phyloP scores from a whole-genome alignment of 1,139 yeast species.

The Keqinozyma sinolaborantium region DNA sequence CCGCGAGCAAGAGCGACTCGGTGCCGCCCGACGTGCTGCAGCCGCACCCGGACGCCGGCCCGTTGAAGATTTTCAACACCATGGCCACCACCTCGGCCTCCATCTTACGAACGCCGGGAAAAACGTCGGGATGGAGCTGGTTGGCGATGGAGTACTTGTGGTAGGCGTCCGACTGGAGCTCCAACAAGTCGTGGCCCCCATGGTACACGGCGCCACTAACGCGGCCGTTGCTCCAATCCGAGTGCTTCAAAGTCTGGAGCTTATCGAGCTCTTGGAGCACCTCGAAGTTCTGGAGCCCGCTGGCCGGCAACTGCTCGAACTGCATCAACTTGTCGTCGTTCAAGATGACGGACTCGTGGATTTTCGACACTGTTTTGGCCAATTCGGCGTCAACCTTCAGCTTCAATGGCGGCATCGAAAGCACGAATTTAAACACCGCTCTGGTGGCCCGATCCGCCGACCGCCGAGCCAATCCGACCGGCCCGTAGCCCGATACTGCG shows the following conservation, averaged over 20 bases:
- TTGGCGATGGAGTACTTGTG: constrained; percentile 80
- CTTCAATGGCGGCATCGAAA: constrained; percentile 53
- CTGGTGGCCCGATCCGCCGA: constrained; percentile 6
- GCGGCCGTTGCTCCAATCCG: constrained; percentile 80
- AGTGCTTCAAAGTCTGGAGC: constrained; percentile 51
- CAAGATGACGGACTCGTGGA: constrained; percentile 55
- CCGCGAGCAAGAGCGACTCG: constrained; percentile 81
- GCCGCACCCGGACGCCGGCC: constrained; percentile 76
- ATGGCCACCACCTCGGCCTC: constrained; percentile 92
- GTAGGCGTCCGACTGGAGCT: constrained; percentile 74
- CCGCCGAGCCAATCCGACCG: constrained; percentile 18
- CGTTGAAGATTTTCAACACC: constrained; percentile 76
- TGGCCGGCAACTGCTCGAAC: constrained; percentile 50
- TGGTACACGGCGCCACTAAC: constrained; percentile 97
- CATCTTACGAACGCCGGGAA: constrained; percentile 96
- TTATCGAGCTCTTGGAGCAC: constrained; percentile 49
- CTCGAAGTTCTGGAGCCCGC: constrained; percentile 47
- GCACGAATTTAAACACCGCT: constrained; percentile 26
- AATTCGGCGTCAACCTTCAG: constrained; percentile 62
- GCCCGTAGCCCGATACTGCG: constrained; percentile 38
- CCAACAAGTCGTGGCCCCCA: constrained; percentile 75
- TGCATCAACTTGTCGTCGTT: constrained; percentile 46
- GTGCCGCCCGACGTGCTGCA: constrained; percentile 98
- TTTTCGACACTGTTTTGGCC: constrained; percentile 34
- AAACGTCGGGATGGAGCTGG: constrained; percentile 95